Evolutionary conservation across 2,329 filamentous ascomycete genomes (phyloP), one percentile per base, ranked within the genome.

Genomic region (Aspergillus vadensis): DNA sequence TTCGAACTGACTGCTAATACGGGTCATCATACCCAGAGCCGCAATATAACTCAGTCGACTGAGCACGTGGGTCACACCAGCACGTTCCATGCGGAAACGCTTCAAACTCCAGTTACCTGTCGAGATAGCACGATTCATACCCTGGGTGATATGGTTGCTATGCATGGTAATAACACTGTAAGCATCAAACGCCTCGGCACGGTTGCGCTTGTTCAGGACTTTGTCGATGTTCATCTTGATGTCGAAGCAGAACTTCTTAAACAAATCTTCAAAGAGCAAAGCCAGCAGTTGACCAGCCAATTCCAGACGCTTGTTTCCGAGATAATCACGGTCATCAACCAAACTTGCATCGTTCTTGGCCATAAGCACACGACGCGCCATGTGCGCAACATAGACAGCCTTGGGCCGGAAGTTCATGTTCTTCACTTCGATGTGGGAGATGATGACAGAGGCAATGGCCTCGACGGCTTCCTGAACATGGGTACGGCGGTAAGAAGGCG

Each of bases 81-180:
- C 94, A 74, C 94, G 85, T 73, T 98, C 96, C 95, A 99, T 99
- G 77, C 94, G 92, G 81, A 99, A 99, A 74, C 96, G 92, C 78
- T 97, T 97, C 67, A 99, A 84, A 64, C 86, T 97, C 95, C 95
- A 99, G 72, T 99, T 99, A 19, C 95, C 95, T 0, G 95, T 98
- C 57, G 96, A 93, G 61, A 99, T 97, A 7, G 95, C 94, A 63
- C 96, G 88, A 75, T 97, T 96, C 84, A 99, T 92, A 12, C 95
- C 95, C 67, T 90, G 85, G 0, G 93, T 96, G 68, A 99, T 98
- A 69, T 89, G 88, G 67, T 91, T 91, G 57, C 91, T 91, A 67
- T 95, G 91, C 50, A 91, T 90, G 67, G 88, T 89, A 69, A 99
- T 90, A 70, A 96, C 89, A 41, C 90, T 86, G 64, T 90, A 88